Conservation (phyloP, 1,284 basidiomycete species). For the Peniophora sp. region DNA sequence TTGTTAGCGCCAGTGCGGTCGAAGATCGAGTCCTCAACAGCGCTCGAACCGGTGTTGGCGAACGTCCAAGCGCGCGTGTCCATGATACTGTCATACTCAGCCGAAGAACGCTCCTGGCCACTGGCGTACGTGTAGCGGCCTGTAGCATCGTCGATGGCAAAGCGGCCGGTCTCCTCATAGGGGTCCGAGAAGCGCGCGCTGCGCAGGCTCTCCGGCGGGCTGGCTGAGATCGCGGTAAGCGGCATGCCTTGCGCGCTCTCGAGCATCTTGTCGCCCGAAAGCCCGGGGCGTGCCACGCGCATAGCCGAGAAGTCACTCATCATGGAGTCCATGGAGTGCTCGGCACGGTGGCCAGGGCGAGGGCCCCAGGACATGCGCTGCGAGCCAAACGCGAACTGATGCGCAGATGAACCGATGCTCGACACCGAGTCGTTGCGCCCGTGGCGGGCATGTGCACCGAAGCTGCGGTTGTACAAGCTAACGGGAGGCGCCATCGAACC, state of each 20-base stretch:
- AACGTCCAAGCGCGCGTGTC: slow-evolving; percentile 21
- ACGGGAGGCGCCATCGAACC: slow-evolving; percentile 53
- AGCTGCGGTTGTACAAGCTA: slow-evolving; percentile 63
- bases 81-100: slow-evolving; percentile 48
- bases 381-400: slow-evolving; percentile 42
- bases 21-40: slow-evolving; percentile 54
- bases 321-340: slow-evolving; percentile 56
- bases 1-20: slow-evolving; percentile 43
- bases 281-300: slow-evolving; percentile 59
- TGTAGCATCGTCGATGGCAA: too few relatives aligned
- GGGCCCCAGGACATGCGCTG: slow-evolving; percentile 52
- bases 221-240: slow-evolving; percentile 61
- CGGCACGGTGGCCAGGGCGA: slow-evolving; percentile 40
- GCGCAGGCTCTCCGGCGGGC: slow-evolving; percentile 41
- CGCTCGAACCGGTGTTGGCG: slow-evolving; percentile 12
- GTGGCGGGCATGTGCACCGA: slow-evolving; percentile 27
- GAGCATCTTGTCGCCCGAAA: slow-evolving; percentile 85
- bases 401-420: slow-evolving; percentile 45
- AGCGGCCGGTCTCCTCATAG: too few relatives aligned
- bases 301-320: slow-evolving; percentile 55
- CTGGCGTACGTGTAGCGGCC: slow-evolving; percentile 3
- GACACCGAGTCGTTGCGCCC: slow-evolving; percentile 40
- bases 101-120: slow-evolving; percentile 28
- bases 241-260: slow-evolving; percentile 50
- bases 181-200: slow-evolving; percentile 13